These are phyloP conservation scores for Lactifluus pinguis DNA, from an alignment of 768 basidiomycete genomes.

Conservation along the genomic window DNA sequence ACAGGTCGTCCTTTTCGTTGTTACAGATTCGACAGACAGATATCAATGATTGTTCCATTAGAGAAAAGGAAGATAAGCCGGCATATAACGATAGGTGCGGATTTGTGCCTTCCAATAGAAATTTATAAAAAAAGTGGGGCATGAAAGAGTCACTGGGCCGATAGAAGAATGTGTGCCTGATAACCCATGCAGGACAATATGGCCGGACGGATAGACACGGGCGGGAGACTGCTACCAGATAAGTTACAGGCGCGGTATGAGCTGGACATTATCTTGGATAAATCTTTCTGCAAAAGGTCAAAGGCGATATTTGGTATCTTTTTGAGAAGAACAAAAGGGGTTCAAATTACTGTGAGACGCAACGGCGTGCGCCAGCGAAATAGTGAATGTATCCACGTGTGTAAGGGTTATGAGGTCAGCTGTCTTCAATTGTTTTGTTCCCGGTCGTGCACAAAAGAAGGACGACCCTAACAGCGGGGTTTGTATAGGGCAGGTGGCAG, in stretches of 20 bases:
- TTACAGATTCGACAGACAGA: not conserved
- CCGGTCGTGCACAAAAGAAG: not conserved
- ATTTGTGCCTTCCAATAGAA: not conserved
- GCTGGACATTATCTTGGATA: not conserved
- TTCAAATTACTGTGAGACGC: not conserved
- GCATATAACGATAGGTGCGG: not conserved
- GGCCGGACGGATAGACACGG: not conserved
- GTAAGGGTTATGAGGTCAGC: not conserved
- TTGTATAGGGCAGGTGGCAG: not conserved
- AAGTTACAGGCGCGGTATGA: not conserved
- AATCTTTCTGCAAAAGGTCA: not conserved
- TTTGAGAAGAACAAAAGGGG: not conserved
- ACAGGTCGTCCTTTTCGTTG: not conserved
- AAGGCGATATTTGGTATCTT: not conserved
- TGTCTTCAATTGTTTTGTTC: not conserved
- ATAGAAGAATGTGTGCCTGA: not conserved
- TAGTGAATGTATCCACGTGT: not conserved
- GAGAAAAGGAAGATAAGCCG: not conserved
- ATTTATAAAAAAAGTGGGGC: not conserved
- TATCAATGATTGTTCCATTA: not conserved
- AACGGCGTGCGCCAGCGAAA: not conserved
- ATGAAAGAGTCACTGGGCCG: not conserved
- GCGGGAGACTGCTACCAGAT: not conserved
- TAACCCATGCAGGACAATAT: not conserved
- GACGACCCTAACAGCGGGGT: not conserved